Conservation (phyloP, 2,329 filamentous ascomycete species). For the Pestalotiopsis sp. region DNA sequence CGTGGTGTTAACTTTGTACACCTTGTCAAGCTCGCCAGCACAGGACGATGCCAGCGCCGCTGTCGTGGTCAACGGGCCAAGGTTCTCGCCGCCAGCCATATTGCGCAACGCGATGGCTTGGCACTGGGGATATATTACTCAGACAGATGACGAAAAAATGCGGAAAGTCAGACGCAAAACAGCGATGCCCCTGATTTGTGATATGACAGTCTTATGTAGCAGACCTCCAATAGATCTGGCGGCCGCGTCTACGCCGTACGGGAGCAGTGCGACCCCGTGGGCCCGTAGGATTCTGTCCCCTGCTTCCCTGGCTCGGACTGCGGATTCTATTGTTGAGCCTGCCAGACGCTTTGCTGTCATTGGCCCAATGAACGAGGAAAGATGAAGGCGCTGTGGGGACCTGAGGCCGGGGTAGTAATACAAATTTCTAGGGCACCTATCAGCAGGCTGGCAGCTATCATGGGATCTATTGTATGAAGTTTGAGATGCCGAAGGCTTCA, state of each 20-base stretch:
- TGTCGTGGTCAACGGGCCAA: not conserved
- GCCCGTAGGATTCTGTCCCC: not conserved
- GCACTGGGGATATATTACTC: not conserved
- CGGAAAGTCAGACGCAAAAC: not conserved
- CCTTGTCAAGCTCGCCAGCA: not conserved
- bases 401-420: not conserved
- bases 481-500: no score
- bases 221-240: not conserved
- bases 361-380: not conserved
- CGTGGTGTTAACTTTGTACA: not conserved
- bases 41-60: conserved; percentile 1
- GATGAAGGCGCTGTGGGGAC: not conserved
- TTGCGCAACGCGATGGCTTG: not conserved
- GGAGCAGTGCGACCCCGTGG: not conserved
- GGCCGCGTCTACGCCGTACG: not conserved
- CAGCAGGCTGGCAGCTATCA: no score
- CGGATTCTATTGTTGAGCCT: not conserved
- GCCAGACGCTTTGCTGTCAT: not conserved
- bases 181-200: not conserved
- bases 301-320: not conserved
- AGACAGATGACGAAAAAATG: not conserved
- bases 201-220: not conserved
- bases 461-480: not conserved
- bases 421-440: not conserved
- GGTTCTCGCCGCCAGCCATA: not conserved